phyloP scores from a whole-genome alignment of 148 eudicot species.

The Chenopodium berlandieri region DNA sequence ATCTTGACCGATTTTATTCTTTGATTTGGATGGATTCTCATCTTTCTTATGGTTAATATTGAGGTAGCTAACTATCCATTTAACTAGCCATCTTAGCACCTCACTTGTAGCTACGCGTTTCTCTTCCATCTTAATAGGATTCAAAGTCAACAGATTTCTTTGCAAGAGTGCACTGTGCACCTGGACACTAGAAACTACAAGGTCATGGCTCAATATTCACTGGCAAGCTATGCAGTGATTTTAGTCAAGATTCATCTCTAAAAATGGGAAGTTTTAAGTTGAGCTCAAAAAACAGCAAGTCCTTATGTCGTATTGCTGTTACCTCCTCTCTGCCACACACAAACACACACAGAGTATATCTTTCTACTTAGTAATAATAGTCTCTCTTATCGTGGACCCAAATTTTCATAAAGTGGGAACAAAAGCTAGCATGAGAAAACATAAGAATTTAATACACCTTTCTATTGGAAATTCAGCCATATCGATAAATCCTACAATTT shows the following conservation, averaged over 20 bases:
- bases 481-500: too few species aligned
- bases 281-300: slow-evolving; percentile 20
- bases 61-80: background rate
- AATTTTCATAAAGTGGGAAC: background rate
- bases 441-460: background rate
- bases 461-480: background rate
- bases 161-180: slow-evolving; percentile 7
- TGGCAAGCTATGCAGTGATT: slow-evolving; percentile 12
- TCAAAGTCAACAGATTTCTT: background rate
- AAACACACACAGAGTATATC: background rate
- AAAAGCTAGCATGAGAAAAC: background rate
- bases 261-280: slow-evolving; percentile 26
- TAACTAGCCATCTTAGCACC: background rate
- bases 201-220: background rate
- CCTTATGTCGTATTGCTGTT: slow-evolving; percentile 13
- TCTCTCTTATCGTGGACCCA: background rate
- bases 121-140: background rate
- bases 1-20: background rate
- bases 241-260: slow-evolving; percentile 10
- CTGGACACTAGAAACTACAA: slow-evolving; percentile 12
- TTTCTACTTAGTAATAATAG: background rate
- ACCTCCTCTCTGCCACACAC: background rate
- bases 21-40: background rate
- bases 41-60: background rate
- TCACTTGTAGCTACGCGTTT: background rate